These are phyloP conservation scores for Arabis alpina DNA, from an alignment of 345 rosid genomes.

Conservation along the genomic window DNA sequence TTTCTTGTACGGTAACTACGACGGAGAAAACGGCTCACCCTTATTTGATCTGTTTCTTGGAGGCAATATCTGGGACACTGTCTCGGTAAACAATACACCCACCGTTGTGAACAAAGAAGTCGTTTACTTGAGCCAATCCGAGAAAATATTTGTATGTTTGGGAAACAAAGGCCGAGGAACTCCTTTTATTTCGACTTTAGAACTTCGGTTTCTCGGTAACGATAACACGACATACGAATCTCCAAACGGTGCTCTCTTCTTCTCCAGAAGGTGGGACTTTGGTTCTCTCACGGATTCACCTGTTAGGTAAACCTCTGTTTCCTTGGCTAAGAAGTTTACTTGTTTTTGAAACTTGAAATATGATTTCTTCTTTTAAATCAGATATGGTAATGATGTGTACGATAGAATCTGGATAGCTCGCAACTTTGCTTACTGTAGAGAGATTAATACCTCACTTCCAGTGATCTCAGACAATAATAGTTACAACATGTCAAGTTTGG, in stretches of 20 bases:
- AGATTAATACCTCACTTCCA: conserved; percentile 20
- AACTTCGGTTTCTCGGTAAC: conserved; percentile 44
- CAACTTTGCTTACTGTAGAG: neutral
- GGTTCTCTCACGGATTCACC: conserved; percentile 16
- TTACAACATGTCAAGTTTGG: conserved; percentile 33
- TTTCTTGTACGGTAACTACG: conserved; percentile 49
- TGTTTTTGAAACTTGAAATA: too few species aligned
- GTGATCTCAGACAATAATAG: neutral
- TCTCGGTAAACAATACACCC: conserved; percentile 23
- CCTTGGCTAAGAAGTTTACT: too few species aligned
- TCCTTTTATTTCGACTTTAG: conserved; percentile 56
- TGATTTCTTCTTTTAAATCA: neutral
- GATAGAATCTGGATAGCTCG: conserved; percentile 49
- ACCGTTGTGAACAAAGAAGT: conserved; percentile 36
- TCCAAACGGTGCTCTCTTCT: conserved; percentile 34
- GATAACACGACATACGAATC: conserved; percentile 23
- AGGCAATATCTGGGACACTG: conserved; percentile 39
- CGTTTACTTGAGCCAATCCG: conserved; percentile 31
- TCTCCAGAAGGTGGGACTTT: conserved; percentile 43
- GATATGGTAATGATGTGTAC: conserved; percentile 48
- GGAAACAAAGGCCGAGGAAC: conserved; percentile 50
- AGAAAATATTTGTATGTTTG: conserved; percentile 44
- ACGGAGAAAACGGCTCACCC: conserved; percentile 31
- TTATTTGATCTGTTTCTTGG: conserved; percentile 46
- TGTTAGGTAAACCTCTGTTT: conserved; percentile 33